Conservation (phyloP, 2,329 filamentous ascomycete genomes). For the Niveomyces coronatus region DNA sequence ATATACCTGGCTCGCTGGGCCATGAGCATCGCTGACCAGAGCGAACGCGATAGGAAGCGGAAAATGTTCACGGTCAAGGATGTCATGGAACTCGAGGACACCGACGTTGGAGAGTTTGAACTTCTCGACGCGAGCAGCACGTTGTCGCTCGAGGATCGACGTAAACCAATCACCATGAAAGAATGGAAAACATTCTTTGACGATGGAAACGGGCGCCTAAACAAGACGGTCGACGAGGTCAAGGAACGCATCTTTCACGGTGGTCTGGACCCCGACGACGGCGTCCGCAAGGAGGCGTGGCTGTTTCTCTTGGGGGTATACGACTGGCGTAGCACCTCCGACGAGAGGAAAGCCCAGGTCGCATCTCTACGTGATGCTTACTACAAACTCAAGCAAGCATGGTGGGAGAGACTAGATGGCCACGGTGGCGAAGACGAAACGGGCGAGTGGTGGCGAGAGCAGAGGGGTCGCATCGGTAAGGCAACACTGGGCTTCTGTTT, state of each 20-base stretch:
- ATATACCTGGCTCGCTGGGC: conserved; percentile 94
- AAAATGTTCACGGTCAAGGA: conserved; percentile 90
- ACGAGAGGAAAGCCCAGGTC: conserved; percentile 73
- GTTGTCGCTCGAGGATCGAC: conserved; percentile 63
- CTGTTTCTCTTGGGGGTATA: conserved; percentile 86
- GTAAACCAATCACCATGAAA: conserved; percentile 65
- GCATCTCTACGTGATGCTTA: conserved; percentile 89
- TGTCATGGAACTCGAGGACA: conserved; percentile 87
- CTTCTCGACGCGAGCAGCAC: conserved; percentile 71
- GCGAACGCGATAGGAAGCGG: conserved; percentile 74
- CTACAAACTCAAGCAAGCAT: conserved; percentile 81
- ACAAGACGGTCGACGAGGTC: conserved; percentile 79
- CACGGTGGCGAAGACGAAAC: conserved; percentile 69
- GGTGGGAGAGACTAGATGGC: conserved; percentile 92
- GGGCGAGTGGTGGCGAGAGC: conserved; percentile 94
- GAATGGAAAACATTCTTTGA: conserved; percentile 96
- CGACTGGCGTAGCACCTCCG: conserved; percentile 80
- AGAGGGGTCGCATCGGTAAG: conserved; percentile 85
- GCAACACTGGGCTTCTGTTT: conserved; percentile 13
- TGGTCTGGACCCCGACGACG: conserved; percentile 78
- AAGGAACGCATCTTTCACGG: conserved; percentile 98
- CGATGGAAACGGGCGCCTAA: conserved; percentile 57
- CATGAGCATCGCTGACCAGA: conserved; percentile 97
- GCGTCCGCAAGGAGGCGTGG: conserved; percentile 94
- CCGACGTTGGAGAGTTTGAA: conserved; percentile 91